Percentiles rank a stretch among this genome's conserved stretches.
Conservation (phyloP, 2,329 filamentous ascomycete genomes). For the Phyllosticta citribraziliensis region DNA sequence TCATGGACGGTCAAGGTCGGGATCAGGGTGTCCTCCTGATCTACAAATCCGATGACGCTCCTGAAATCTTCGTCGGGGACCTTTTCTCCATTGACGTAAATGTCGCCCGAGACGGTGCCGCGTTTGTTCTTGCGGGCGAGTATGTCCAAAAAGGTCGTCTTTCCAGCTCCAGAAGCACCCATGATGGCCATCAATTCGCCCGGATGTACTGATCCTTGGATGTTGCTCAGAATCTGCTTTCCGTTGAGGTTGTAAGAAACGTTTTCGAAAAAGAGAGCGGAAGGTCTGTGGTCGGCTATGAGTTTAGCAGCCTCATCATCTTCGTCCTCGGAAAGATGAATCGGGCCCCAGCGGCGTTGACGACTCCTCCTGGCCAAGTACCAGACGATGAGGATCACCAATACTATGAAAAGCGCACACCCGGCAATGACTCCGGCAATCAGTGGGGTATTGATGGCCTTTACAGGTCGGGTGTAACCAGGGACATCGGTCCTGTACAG, state of each 20-base stretch:
- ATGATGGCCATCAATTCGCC: slow-evolving; percentile 97
- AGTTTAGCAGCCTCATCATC: slow-evolving; percentile 76
- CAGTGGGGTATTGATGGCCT: slow-evolving; percentile 91
- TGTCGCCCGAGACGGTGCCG: slow-evolving; percentile 66
- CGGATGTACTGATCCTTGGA: slow-evolving; percentile 80
- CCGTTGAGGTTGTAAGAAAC: slow-evolving; percentile 81
- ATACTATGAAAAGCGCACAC: slow-evolving; percentile 79
- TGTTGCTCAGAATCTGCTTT: slow-evolving; percentile 69
- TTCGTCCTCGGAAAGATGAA: slow-evolving; percentile 73
- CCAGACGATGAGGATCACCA: slow-evolving; percentile 73
- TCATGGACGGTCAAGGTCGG: slow-evolving; percentile 95
- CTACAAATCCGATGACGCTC: slow-evolving; percentile 89
- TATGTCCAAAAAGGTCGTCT: slow-evolving; percentile 95
- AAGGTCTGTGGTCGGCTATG: slow-evolving; percentile 84
- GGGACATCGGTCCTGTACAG: slow-evolving; percentile 87
- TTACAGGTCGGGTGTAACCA: slow-evolving; percentile 78
- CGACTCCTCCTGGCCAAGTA: slow-evolving; percentile 70
- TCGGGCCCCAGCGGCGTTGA: slow-evolving; percentile 53
- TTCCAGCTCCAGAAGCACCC: slow-evolving; percentile 94
- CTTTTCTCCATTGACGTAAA: slow-evolving; percentile 89
- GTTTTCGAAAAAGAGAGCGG: slow-evolving; percentile 77
- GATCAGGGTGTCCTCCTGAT: slow-evolving; percentile 96
- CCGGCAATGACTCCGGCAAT: slow-evolving; percentile 90
- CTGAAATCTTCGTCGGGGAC: slow-evolving; percentile 77
- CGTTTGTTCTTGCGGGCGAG: slow-evolving; percentile 95